Evolutionary conservation across 352 stramenopile genomes (phyloP), one percentile per base, ranked within the genome.

Genomic region (Pythium insidiosum): DNA sequence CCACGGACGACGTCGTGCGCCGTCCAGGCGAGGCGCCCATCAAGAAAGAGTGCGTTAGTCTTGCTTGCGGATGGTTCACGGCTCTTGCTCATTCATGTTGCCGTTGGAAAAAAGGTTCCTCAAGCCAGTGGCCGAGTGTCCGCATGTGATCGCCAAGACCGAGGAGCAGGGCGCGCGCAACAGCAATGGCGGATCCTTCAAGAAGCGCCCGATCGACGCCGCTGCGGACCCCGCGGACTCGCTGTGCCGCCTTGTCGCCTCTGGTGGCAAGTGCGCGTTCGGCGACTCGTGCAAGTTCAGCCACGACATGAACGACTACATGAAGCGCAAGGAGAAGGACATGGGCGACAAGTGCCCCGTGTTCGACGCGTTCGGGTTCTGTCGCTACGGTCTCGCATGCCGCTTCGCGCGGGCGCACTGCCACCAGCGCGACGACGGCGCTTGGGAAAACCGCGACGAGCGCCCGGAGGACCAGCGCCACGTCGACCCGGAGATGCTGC

Each of bases 321-420:
- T 95, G 68, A 84, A 84, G 58, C 72, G 77, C 53, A 89, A 91
- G 48, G 61, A 68, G 9, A 89, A 91, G 47, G 84, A 95, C 45
- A 50, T 95, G 23, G 82, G 63, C 24, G 66, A 68, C 12, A 38
- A 36, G 36, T 97, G 88, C 52, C 83, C 83, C 4, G 63, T 91
- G 38, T 97, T 88, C 56, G 65, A 77, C 18, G 69, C 57, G 11
- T 62, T 84, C 13, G 88, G 90, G 16, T 93, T 88, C 60, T 98
- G 94, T 50, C 69, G 80, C 19, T 97, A 94, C 50, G 94, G 94
- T 4, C 61, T 97, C 29, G 92, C 79, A 30, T 98, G 94, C 57
- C 78, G 91, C 34, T 93, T 97, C 37, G 93, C 88, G 3, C 63
- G 66, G 21, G 69, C 63, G 21, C 93, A 98, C 55, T 64, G 62